phyloP scores from a whole-genome alignment of 2,329 filamentous ascomycete genomes.

The Colletotrichum shisoi region DNA sequence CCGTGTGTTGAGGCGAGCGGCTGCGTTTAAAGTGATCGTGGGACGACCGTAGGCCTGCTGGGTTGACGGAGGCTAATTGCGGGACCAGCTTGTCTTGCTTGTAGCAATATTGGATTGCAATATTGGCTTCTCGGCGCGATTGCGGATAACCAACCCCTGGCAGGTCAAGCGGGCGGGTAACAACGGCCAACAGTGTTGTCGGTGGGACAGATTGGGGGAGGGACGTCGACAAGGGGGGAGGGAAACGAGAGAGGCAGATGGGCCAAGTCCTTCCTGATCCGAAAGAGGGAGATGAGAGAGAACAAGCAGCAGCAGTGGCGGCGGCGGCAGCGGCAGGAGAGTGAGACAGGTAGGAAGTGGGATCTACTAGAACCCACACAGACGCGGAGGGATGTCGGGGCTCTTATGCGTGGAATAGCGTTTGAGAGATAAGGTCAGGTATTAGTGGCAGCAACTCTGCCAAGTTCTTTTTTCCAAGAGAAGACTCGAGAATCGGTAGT shows the following conservation, averaged over 20 bases:
- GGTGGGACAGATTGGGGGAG: conserved; percentile 26
- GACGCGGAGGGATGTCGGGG: conserved; percentile 36
- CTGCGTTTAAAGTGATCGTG: conserved; percentile 35
- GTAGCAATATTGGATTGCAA: conserved; percentile 38
- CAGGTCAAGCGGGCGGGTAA: conserved; percentile 14
- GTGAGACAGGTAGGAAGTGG: conserved; percentile 35
- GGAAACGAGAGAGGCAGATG: conserved; percentile 14
- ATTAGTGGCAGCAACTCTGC: conserved; percentile 6
- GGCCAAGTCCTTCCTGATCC: neutral
- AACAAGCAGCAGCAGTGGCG: neutral
- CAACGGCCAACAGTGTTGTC: conserved; percentile 22
- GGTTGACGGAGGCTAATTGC: conserved; percentile 36
- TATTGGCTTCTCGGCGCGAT: conserved; percentile 38
- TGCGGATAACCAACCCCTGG: conserved; percentile 37
- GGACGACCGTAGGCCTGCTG: conserved; percentile 30
- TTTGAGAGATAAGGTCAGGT: conserved; percentile 23
- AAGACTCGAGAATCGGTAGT: conserved; percentile 28
- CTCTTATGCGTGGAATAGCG: conserved; percentile 34
- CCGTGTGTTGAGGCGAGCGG: conserved; percentile 25
- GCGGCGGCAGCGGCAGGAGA: conserved; percentile 12
- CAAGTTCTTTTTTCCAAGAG: conserved; percentile 1
- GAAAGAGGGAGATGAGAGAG: conserved; percentile 13
- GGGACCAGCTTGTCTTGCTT: conserved; percentile 36
- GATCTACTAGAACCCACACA: conserved; percentile 23
- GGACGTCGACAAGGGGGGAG: conserved; percentile 12